These are phyloP conservation scores for Rhipidocladum racemiflorum DNA, from an alignment of 176 grass and related monocot genomes.

Conservation along the genomic window DNA sequence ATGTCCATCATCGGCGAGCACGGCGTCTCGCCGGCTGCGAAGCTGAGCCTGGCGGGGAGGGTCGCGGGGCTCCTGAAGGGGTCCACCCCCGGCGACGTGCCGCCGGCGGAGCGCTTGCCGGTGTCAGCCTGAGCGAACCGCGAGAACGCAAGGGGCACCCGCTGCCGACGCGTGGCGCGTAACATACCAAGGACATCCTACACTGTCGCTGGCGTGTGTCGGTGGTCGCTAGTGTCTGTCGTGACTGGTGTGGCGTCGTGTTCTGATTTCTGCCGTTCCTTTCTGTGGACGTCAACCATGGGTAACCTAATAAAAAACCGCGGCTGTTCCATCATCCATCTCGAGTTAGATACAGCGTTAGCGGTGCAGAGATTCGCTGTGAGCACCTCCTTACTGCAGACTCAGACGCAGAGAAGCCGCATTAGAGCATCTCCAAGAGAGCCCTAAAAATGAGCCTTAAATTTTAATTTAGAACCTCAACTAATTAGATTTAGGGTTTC, in stretches of 20 bases:
- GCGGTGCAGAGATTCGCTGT: too few species aligned
- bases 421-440: too few species aligned
- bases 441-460: too few species aligned
- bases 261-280: neutral
- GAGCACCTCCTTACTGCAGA: too few species aligned
- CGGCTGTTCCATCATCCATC: too few species aligned
- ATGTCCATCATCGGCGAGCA: slow-evolving; percentile 87
- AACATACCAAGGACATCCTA: neutral
- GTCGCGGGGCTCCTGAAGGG: slow-evolving; percentile 49
- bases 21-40: slow-evolving; percentile 71
- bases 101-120: neutral
- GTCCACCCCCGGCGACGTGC: neutral
- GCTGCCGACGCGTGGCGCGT: neutral
- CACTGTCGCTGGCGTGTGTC: neutral
- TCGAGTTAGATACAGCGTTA: too few species aligned
- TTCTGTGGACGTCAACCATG: neutral
- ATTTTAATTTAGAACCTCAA: too few species aligned
- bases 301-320: neutral
- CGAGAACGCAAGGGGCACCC: neutral
- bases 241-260: slow-evolving; percentile 3
- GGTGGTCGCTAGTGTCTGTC: neutral
- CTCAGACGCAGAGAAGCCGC: too few species aligned
- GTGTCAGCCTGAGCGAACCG: neutral
- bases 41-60: slow-evolving; percentile 67
- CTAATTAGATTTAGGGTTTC: too few species aligned